Evolutionary conservation across 306 rosid genomes (phyloP), one percentile per base, ranked within the genome.

Genomic region (Casuarina equisetifolia): DNA sequence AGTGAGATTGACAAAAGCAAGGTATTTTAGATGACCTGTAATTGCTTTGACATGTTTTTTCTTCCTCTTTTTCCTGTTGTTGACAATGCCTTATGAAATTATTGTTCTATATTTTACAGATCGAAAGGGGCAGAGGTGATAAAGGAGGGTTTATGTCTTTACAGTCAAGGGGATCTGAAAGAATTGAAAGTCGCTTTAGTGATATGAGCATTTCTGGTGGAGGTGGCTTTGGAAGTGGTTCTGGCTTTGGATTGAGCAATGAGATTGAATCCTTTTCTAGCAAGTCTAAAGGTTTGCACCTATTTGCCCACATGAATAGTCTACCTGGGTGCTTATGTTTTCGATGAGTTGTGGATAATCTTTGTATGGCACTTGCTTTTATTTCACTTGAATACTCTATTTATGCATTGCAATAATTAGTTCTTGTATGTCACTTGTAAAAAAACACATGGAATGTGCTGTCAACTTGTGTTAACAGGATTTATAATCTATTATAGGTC

Each of bases 1-100:
- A 95, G 89, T 87, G 98, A 95, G 88, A 95, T 95, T 85, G 97
- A 95, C 88, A 95, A 95, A 82, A 95, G 97, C 98, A 95, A 95
- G 98, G 98, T 95, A 83, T 78, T 78, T 11, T 19, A 35, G 39
- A 76, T 43, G 57, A 16, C 53, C 10, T 78, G 78, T 38, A 59
- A 70, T 75, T 46, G 20, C 13, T 63, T 68, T 15, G 51, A 53
- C 71, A 59, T 46, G 61, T 44, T 38, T 32, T 73, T 51, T 70
- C 59, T 38, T 32, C 51, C 49, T 44, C 25, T 70, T 71, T 74
- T 44, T 4, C 58, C 7, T 38, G 70, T 64, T 78, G 44, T 54
- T 20, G 25, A 61, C 32, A 62, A 57, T 75, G 45, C 25, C 39
- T 67, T 77, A 55, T 32, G 40, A 20, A 44, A 63, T 69, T 55